Evolutionary conservation across 139 green algal genomes (phyloP), one percentile per base, ranked within the genome.

Genomic region (Chlorella sp.): DNA sequence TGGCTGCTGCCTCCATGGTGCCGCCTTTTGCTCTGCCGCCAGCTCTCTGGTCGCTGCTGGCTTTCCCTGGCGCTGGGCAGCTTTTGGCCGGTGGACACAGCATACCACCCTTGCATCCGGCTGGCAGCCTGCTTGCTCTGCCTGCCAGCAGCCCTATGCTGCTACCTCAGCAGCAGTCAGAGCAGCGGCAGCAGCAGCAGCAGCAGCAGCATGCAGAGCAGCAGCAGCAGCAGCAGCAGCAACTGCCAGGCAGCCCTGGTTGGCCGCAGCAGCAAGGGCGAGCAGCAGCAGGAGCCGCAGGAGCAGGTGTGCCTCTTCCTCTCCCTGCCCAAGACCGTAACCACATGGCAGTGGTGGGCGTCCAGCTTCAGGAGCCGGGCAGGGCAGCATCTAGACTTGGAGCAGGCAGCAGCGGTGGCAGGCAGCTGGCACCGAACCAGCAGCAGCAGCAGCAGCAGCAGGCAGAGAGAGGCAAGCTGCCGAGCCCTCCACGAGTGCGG

Each of bases 401-500:
- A n/a, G 39, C 78, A 37, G 34, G 75, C 75, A 32, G 75, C 34
- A 18, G 7, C 34, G 36, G 2, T 36, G 36, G 42, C 42, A 85
- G 80, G 60, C 53, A n/a, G 2, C 60, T 30, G 18, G 16, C 61
- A 60, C 83, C 30, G 36, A 34, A 9, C 7, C 39, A 26, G 19
- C 22, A 73, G 4, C 48, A 34, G 32, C 81, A 73, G 57, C 57
- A 61, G 37, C 34, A 64, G 64, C 37, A 80, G 83, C 61, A 78
- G 83, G 36, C 14, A 26, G 42, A 75, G 22, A 28, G 42, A 37
- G 5, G 42, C n/a, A 84, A 36, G n/a, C 18, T 24, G 18, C 34
- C 73, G 18, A 89, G 73, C 73, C 86, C 73, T 0, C 86, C n/a
- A 7, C 73, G 73, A 36, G 86, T 90, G 34, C 77, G 86, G 12